These are phyloP conservation scores for Globisporangium cederbergense DNA, from an alignment of 352 stramenopile species.

Conservation along the genomic window DNA sequence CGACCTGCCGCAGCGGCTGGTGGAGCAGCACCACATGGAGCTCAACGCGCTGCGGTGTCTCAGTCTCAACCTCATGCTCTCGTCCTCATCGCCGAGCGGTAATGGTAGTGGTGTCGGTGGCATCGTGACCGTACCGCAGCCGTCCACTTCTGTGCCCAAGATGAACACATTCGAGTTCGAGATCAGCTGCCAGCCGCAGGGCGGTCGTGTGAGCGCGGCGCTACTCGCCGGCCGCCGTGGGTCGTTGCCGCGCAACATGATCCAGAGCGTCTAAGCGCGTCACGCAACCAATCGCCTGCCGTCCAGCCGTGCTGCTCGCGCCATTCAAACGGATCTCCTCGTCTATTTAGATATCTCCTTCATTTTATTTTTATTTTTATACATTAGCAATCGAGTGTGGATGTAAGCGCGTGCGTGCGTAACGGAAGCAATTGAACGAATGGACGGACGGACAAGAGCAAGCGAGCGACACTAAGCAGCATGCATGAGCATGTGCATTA, in stretches of 20 bases:
- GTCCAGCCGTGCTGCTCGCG: neutral
- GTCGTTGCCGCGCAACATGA: slow-evolving; percentile 25
- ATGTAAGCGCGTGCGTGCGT: neutral
- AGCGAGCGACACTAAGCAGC: too few relatives aligned
- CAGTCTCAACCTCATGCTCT: slow-evolving; percentile 56
- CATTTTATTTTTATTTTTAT: slow-evolving; percentile 11
- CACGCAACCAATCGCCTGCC: neutral
- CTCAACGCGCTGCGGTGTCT: slow-evolving; percentile 49
- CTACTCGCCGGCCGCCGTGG: slow-evolving; percentile 14
- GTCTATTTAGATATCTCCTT: slow-evolving; percentile 8
- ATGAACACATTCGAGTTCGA: slow-evolving; percentile 17
- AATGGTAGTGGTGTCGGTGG: neutral
- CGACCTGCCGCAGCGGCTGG: slow-evolving; percentile 23
- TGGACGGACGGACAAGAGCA: too few relatives aligned
- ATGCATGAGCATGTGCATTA: too few relatives aligned
- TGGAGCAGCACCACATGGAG: slow-evolving; percentile 39
- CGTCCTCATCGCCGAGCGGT: slow-evolving; percentile 1
- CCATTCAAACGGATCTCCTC: neutral
- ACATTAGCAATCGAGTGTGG: neutral
- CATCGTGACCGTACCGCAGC: slow-evolving; percentile 15
- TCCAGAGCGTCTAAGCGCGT: slow-evolving; percentile 19
- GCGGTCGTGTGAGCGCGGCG: slow-evolving; percentile 11
- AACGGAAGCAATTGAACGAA: too few relatives aligned
- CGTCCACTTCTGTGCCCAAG: slow-evolving; percentile 18
- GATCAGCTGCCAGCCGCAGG: slow-evolving; percentile 14